Conservation (phyloP, 371 early-diverging fungal genomes). For the Zychaea mexicana region DNA sequence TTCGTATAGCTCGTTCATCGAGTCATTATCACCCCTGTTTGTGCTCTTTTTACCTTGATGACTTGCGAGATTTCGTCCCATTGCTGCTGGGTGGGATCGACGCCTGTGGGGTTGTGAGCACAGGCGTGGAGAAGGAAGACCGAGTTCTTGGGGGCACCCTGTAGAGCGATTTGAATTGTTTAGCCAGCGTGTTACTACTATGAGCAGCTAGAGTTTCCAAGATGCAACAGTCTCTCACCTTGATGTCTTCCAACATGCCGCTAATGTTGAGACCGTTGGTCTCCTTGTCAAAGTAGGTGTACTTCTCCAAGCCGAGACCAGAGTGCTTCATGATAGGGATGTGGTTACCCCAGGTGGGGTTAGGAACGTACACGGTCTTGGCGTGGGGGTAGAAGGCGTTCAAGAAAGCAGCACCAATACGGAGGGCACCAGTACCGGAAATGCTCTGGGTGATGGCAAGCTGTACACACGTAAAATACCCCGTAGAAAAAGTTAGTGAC, state of each 20-base stretch:
- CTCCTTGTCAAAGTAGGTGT: constrained; percentile 93
- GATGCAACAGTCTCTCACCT: constrained; percentile 37
- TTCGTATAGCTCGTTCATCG: constrained; percentile 3
- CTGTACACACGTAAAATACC: constrained; percentile 25
- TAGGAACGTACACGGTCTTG: constrained; percentile 92
- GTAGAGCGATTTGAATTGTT: no score
- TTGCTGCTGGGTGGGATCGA: constrained; percentile 92
- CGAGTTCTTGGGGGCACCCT: constrained; percentile 86
- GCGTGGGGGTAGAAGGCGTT: constrained; percentile 78
- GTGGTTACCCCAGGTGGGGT: constrained; percentile 99
- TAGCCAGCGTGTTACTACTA: no score
- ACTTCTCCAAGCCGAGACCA: constrained; percentile 84
- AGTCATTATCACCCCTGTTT: not conserved
- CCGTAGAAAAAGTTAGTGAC: not conserved
- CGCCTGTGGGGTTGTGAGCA: constrained; percentile 99
- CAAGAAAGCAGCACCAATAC: constrained; percentile 94
- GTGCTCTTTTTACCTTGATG: constrained; percentile 55
- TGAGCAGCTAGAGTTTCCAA: no score
- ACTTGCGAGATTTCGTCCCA: constrained; percentile 90
- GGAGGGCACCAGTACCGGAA: constrained; percentile 97
- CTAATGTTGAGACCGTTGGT: constrained; percentile 94
- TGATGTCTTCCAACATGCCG: constrained; percentile 90
- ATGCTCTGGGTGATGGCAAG: constrained; percentile 92
- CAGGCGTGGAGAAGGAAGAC: constrained; percentile 96
- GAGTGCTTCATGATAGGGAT: constrained; percentile 91